Percentiles rank a stretch among this genome's conserved stretches.
Conservation (phyloP, 164 flowering plant species). For the Tetracentron sinense region DNA sequence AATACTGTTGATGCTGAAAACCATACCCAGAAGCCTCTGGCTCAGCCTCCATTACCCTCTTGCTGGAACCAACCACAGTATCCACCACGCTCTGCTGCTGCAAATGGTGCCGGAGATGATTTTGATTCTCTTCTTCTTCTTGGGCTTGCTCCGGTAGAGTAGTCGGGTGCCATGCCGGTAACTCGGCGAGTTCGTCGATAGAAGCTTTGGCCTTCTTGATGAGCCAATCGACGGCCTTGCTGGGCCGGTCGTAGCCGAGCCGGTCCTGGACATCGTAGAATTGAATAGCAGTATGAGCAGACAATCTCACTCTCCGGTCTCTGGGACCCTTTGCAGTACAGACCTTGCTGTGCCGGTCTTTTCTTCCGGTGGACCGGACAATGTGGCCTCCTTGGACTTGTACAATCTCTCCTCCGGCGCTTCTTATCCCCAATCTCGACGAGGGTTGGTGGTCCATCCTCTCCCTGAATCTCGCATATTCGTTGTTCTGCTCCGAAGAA, state of each 20-base stretch:
- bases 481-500: constrained; percentile 14
- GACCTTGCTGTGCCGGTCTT: constrained; percentile 51
- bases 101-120: too few species aligned
- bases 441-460: constrained; percentile 46
- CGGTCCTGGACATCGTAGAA: constrained; percentile 57
- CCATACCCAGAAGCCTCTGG: constrained; percentile 8
- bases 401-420: constrained; percentile 46
- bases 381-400: constrained; percentile 51
- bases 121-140: constrained; percentile 6
- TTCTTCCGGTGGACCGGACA: constrained; percentile 43
- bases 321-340: constrained; percentile 50
- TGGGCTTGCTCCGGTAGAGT: constrained; percentile 9
- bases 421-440: constrained; percentile 52
- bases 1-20: constrained; percentile 9
- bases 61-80: constrained; percentile 7
- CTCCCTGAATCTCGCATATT: constrained; percentile 44
- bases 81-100: not conserved
- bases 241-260: constrained; percentile 45
- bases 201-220: constrained; percentile 41
- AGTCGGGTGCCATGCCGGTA: constrained; percentile 39
- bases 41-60: constrained; percentile 16
- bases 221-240: too few species aligned
- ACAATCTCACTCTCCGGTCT: constrained; percentile 43
- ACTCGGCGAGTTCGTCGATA: constrained; percentile 42
- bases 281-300: constrained; percentile 49